Conservation (phyloP, 129 eudicot genomes). For the Tanacetum coccineum region DNA sequence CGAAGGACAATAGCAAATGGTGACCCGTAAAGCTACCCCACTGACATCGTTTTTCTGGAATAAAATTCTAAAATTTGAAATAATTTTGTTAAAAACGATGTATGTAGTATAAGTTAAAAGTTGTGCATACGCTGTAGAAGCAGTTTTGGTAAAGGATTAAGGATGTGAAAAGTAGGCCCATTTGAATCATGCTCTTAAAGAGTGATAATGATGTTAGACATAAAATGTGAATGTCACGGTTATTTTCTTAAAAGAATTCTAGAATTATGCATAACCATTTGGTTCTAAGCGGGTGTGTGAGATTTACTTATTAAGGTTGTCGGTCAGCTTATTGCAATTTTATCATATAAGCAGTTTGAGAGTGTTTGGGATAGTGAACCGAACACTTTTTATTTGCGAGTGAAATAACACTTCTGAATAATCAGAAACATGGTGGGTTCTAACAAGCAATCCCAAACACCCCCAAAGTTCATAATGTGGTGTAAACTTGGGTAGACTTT, state of each 20-base stretch:
- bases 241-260: too few species aligned
- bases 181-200: not conserved
- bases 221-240: conserved; percentile 1
- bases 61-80: not conserved
- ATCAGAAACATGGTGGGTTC: too few species aligned
- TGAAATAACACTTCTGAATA: too few species aligned
- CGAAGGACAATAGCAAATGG: too few species aligned
- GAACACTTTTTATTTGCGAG: too few species aligned
- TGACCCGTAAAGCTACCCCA: conserved; percentile 1
- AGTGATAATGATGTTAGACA: not conserved
- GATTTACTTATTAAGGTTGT: too few species aligned
- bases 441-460: too few species aligned
- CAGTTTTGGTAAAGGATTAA: not conserved
- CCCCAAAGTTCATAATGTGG: not conserved
- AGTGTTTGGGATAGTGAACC: too few species aligned
- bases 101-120: not conserved
- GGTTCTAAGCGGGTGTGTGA: too few species aligned
- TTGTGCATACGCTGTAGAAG: not conserved
- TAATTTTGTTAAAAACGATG: not conserved
- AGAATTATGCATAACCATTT: not conserved
- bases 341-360: too few species aligned
- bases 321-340: too few species aligned
- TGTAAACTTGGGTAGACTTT: not conserved
- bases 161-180: conserved; percentile 8
- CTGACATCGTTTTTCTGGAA: not conserved